Percentiles rank a stretch among this genome's conserved stretches.
These are phyloP conservation scores for Phytophthora agathidicida DNA, from an alignment of 352 stramenopile species.

Conservation along the genomic window DNA sequence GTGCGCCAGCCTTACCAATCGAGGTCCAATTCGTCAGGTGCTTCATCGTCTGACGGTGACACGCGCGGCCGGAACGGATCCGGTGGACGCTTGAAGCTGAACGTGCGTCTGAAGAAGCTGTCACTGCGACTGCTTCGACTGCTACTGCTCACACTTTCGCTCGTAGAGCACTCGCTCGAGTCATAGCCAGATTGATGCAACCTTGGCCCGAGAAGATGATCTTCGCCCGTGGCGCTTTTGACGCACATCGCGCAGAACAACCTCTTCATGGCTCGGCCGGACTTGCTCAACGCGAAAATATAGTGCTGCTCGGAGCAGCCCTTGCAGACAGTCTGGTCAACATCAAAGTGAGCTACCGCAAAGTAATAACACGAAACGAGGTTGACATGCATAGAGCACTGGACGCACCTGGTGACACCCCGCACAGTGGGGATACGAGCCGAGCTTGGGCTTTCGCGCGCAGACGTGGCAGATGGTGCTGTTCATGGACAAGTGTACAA, in stretches of 20 bases:
- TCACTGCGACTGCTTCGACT: constrained; percentile 23
- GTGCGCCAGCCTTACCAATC: constrained; percentile 23
- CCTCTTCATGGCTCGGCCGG: constrained; percentile 20
- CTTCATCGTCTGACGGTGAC: constrained; percentile 25
- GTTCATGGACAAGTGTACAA: no score
- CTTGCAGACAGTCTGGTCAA: constrained; percentile 43
- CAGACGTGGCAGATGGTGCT: constrained; percentile 46
- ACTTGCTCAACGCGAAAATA: constrained; percentile 39
- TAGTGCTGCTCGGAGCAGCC: constrained; percentile 35
- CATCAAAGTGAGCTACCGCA: background rate
- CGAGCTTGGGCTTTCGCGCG: constrained; percentile 25
- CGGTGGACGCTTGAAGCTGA: constrained; percentile 27
- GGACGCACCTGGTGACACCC: constrained; percentile 41
- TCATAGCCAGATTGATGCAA: constrained; percentile 1
- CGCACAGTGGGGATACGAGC: constrained; percentile 31
- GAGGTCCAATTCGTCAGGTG: constrained; percentile 25
- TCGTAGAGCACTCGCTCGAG: constrained; percentile 20
- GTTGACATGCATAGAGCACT: background rate
- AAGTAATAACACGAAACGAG: no score
- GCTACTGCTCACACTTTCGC: constrained; percentile 23
- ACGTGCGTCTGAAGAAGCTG: constrained; percentile 28
- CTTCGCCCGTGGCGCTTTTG: constrained; percentile 25
- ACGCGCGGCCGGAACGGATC: constrained; percentile 28
- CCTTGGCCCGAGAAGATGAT: background rate
- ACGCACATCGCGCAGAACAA: constrained; percentile 45